A percentile compares a stretch with the other conserved stretches of the same genome.
Evolutionary conservation across 495 filamentous ascomycete genomes (phyloP).

Genomic region (Penicillium dipodomyicola): DNA sequence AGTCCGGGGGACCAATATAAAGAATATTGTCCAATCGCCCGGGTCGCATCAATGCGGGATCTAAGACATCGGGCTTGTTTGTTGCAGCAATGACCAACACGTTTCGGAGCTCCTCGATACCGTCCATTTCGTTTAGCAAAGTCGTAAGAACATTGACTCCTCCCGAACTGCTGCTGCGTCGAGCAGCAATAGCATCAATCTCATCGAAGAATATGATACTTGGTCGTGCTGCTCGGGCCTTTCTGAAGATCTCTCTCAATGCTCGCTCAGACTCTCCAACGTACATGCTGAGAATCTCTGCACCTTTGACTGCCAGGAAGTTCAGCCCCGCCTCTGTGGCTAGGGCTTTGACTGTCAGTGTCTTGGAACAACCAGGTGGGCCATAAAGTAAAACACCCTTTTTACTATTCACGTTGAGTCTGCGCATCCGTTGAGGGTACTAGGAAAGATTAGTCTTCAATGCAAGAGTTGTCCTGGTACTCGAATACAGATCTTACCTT

Average conservation of each 20-base stretch:
- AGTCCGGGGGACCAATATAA: slow-evolving; percentile 83
- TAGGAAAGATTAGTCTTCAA: slow-evolving; percentile 25
- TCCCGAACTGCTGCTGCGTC: slow-evolving; percentile 54
- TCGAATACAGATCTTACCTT: slow-evolving; percentile 44
- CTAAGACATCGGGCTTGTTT: slow-evolving; percentile 82
- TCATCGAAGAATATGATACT: slow-evolving; percentile 99
- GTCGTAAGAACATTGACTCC: slow-evolving; percentile 86
- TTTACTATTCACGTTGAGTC: slow-evolving; percentile 61
- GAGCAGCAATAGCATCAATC: slow-evolving; percentile 88
- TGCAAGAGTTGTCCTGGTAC: background rate
- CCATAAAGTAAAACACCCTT: slow-evolving; percentile 91
- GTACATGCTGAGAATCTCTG: slow-evolving; percentile 95
- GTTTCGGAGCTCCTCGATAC: slow-evolving; percentile 78
- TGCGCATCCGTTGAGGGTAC: slow-evolving; percentile 58
- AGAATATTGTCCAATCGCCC: slow-evolving; percentile 87
- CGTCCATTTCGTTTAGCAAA: slow-evolving; percentile 93
- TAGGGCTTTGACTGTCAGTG: slow-evolving; percentile 86
- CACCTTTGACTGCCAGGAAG: slow-evolving; percentile 95
- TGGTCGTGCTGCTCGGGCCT: slow-evolving; percentile 80
- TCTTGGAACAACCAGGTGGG: slow-evolving; percentile 95
- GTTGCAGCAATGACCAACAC: slow-evolving; percentile 94
- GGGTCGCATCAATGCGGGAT: slow-evolving; percentile 82
- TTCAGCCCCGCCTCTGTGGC: slow-evolving; percentile 90
- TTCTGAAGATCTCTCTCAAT: slow-evolving; percentile 82
- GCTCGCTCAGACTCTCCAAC: slow-evolving; percentile 93